These are phyloP conservation scores for Acanthamoeba rhysodes DNA, from an alignment of 208 protist genomes.

Conservation along the genomic window DNA sequence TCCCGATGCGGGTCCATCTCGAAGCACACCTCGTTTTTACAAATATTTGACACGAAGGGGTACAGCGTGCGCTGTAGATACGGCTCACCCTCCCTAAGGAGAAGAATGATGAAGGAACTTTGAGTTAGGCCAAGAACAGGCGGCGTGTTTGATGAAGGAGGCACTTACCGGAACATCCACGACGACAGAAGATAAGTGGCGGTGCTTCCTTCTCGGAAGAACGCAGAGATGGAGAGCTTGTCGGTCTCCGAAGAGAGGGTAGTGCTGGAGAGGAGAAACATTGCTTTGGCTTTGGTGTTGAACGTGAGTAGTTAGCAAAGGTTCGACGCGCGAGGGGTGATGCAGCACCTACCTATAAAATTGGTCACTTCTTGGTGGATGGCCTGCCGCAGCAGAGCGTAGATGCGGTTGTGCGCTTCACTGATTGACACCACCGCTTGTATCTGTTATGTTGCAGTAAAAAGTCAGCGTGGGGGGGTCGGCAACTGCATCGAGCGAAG, in stretches of 20 bases:
- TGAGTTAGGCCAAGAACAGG: too few species aligned
- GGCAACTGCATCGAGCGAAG: neutral
- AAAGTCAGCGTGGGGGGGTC: neutral
- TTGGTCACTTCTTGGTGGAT: constrained; percentile 30
- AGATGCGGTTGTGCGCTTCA: constrained; percentile 47
- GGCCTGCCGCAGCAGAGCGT: constrained; percentile 3
- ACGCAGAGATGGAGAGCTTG: constrained; percentile 35
- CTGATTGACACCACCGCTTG: constrained; percentile 11
- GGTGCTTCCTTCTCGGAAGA: constrained; percentile 47
- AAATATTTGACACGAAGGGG: constrained; percentile 53
- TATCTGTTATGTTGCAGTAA: neutral
- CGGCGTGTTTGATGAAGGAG: neutral
- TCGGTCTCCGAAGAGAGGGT: constrained; percentile 14
- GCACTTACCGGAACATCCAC: constrained; percentile 22
- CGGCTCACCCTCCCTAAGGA: constrained; percentile 21
- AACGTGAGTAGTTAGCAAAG: neutral
- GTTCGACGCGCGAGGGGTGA: neutral
- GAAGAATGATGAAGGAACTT: too few species aligned
- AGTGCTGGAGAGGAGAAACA: constrained; percentile 20
- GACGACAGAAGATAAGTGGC: neutral
- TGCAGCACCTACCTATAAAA: neutral
- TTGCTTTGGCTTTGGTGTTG: neutral
- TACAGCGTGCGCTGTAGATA: constrained; percentile 53
- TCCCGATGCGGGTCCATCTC: constrained; percentile 42
- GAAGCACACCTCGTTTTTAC: constrained; percentile 52